phyloP scores from a whole-genome alignment of 331 rosid genomes.

The Rosa hybrid region DNA sequence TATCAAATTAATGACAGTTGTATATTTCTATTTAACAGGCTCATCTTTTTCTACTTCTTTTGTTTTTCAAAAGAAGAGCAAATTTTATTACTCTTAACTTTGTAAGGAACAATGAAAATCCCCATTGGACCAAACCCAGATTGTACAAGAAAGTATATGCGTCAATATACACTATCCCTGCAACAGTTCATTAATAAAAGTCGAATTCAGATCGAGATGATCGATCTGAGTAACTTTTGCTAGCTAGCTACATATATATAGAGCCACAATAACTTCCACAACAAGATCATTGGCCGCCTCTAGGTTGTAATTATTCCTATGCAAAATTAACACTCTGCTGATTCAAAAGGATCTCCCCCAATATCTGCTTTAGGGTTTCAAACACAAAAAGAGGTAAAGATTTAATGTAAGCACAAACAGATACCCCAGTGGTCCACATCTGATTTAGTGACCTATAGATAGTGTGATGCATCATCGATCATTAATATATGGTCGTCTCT shows the following conservation, averaged over 20 bases:
- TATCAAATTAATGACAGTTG: background rate
- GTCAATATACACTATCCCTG: background rate
- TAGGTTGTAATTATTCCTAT: conserved; percentile 14
- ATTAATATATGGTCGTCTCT: conserved; percentile 1
- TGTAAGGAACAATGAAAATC: background rate
- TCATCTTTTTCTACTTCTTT: background rate
- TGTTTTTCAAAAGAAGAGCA: background rate
- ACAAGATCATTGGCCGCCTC: conserved; percentile 22
- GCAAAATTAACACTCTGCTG: background rate
- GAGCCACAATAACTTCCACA: background rate
- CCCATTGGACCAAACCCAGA: background rate
- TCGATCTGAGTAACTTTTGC: background rate
- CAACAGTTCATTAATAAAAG: conserved; percentile 3
- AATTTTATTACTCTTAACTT: background rate
- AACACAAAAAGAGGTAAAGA: conserved; percentile 6
- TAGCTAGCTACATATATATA: background rate
- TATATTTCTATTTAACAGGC: background rate
- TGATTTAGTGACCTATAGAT: background rate
- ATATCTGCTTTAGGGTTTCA: conserved; percentile 16
- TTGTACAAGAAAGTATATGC: background rate
- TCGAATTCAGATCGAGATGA: background rate
- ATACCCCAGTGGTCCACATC: conserved; percentile 1
- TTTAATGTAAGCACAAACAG: conserved; percentile 16
- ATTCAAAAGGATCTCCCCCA: conserved; percentile 6
- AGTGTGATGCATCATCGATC: conserved; percentile 1